A percentile compares a stretch with the other conserved stretches of the same genome.
Conservation (phyloP, 2,329 filamentous ascomycete genomes). For the Cytospora leucostoma region DNA sequence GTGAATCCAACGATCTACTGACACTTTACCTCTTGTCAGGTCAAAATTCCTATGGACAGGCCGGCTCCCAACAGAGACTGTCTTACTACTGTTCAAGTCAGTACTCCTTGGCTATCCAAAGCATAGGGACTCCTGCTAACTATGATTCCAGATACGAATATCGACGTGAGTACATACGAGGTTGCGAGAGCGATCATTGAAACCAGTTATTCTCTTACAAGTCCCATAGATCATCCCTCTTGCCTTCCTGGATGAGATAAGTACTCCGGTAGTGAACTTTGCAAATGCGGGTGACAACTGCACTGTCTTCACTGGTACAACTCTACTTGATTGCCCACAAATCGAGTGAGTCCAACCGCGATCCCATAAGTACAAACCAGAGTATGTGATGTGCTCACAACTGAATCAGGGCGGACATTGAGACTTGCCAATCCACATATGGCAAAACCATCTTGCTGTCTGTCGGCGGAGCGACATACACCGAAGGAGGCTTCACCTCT, state of each 20-base stretch:
- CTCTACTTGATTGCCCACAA: constrained; percentile 61
- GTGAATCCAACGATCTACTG: background rate
- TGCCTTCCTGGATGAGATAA: constrained; percentile 62
- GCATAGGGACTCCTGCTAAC: background rate
- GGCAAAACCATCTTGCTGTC: constrained; percentile 74
- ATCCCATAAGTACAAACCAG: background rate
- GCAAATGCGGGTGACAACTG: constrained; percentile 65
- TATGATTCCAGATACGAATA: constrained; percentile 42
- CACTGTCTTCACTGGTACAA: constrained; percentile 57
- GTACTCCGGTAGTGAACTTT: constrained; percentile 61
- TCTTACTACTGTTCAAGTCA: constrained; percentile 61
- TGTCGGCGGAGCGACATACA: constrained; percentile 70
- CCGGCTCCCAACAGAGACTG: constrained; percentile 55
- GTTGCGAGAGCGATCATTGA: background rate
- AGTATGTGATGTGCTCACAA: background rate
- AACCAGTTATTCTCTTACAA: constrained; percentile 22
- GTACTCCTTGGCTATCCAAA: constrained; percentile 29
- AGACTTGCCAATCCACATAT: constrained; percentile 59
- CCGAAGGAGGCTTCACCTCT: constrained; percentile 66
- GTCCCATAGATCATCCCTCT: constrained; percentile 59
- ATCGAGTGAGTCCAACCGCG: constrained; percentile 55
- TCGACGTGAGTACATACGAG: constrained; percentile 43
- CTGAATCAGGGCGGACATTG: constrained; percentile 48
- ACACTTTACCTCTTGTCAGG: constrained; percentile 34
- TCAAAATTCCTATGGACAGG: constrained; percentile 61